Evolutionary conservation across 2,329 filamentous ascomycete species (phyloP).

Genomic region (Calonectria montana): DNA sequence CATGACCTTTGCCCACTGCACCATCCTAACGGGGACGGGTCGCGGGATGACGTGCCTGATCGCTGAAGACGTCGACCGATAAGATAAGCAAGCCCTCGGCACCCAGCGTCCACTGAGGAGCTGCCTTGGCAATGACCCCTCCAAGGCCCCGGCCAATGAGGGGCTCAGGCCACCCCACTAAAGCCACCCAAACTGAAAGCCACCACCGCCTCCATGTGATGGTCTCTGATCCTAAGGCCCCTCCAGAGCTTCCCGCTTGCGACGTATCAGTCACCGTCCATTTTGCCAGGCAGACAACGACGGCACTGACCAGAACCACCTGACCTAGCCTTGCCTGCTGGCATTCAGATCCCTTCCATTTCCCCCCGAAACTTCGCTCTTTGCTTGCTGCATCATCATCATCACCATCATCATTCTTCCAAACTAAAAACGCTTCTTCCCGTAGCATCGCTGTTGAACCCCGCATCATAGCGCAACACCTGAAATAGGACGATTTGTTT

Average conservation of each 20-base stretch:
- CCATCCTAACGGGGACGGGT: not conserved
- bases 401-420: no score
- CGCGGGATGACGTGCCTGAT: slow-evolving; percentile 17
- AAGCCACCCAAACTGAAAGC: slow-evolving; percentile 15
- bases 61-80: not conserved
- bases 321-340: not conserved
- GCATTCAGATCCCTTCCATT: not conserved
- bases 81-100: slow-evolving; percentile 21
- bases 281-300: slow-evolving; percentile 19
- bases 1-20: not conserved
- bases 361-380: not conserved
- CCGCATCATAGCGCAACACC: slow-evolving; percentile 16
- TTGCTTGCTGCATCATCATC: no score
- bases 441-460: not conserved
- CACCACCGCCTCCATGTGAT: slow-evolving; percentile 46
- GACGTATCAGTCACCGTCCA: slow-evolving; percentile 22
- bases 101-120: not conserved
- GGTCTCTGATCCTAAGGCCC: slow-evolving; percentile 31
- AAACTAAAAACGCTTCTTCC: not conserved
- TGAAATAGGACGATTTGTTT: not conserved
- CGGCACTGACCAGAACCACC: slow-evolving; percentile 4
- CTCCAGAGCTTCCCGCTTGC: slow-evolving; percentile 13
- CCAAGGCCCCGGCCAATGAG: slow-evolving; percentile 33
- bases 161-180: slow-evolving; percentile 30
- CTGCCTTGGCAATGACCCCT: slow-evolving; percentile 3